Conservation (phyloP, 2,329 filamentous ascomycete species). For the Venturia carpophila region DNA sequence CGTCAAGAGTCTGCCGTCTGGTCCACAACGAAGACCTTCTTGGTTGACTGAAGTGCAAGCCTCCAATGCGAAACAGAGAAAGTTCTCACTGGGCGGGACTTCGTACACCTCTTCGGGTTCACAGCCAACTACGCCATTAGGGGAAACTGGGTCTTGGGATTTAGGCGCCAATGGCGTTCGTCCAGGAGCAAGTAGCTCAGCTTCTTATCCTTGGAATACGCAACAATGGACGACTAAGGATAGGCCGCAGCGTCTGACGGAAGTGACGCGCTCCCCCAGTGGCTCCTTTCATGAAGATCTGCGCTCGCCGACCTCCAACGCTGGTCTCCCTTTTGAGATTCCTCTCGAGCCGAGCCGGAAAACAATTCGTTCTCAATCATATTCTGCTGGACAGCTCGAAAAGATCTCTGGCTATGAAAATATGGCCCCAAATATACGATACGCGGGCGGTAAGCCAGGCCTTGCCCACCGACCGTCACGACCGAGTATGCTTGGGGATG, state of each 20-base stretch:
- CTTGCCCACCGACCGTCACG: slow-evolving; percentile 20
- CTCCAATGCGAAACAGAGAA: slow-evolving; percentile 48
- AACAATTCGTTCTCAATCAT: slow-evolving; percentile 90
- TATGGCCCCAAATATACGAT: neutral
- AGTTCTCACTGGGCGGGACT: slow-evolving; percentile 60
- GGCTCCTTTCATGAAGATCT: slow-evolving; percentile 20
- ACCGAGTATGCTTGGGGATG: slow-evolving; percentile 30
- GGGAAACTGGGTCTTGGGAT: slow-evolving; percentile 49
- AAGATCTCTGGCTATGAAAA: slow-evolving; percentile 24
- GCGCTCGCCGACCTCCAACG: slow-evolving; percentile 29
- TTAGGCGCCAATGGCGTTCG: slow-evolving; percentile 29
- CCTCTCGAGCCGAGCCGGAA: slow-evolving; percentile 86
- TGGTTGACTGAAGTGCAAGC: slow-evolving; percentile 81
- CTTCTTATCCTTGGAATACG: slow-evolving; percentile 39
- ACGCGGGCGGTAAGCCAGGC: slow-evolving; percentile 42
- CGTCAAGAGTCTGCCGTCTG: slow-evolving; percentile 16
- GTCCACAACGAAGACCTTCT: slow-evolving; percentile 41
- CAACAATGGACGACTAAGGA: slow-evolving; percentile 24
- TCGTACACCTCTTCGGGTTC: slow-evolving; percentile 68
- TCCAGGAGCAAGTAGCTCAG: slow-evolving; percentile 33
- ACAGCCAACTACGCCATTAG: slow-evolving; percentile 70
- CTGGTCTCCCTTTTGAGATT: slow-evolving; percentile 61
- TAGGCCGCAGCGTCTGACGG: slow-evolving; percentile 19
- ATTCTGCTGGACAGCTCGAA: slow-evolving; percentile 87
- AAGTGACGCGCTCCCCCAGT: slow-evolving; percentile 16